These are phyloP conservation scores for Alternaria consortialis DNA, from an alignment of 2,329 filamentous ascomycete genomes.

Conservation along the genomic window DNA sequence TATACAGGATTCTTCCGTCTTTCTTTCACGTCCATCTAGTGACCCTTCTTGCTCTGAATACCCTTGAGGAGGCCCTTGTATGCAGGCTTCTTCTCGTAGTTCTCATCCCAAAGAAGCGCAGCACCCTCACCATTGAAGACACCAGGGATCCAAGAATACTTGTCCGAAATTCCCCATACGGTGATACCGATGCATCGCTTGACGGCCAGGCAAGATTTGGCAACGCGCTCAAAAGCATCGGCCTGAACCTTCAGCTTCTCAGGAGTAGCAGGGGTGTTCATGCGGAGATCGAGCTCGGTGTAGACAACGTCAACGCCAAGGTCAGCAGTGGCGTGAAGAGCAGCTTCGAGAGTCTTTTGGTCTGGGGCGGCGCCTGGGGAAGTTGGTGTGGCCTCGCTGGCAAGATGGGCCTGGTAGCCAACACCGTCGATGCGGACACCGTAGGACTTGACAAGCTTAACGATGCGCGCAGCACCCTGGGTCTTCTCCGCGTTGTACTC, in stretches of 20 bases:
- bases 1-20: neutral
- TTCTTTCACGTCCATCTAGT: neutral
- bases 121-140: constrained; percentile 51
- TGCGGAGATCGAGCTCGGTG: constrained; percentile 69
- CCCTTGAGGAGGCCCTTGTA: constrained; percentile 43
- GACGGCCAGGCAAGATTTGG: constrained; percentile 49
- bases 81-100: constrained; percentile 49
- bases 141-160: constrained; percentile 53
- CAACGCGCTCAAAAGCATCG: constrained; percentile 56
- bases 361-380: constrained; percentile 53
- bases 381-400: constrained; percentile 61
- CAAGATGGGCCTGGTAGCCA: constrained; percentile 69
- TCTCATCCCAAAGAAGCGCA: constrained; percentile 46
- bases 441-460: constrained; percentile 53
- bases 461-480: constrained; percentile 46
- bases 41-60: constrained; percentile 27
- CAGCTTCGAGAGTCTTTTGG: constrained; percentile 56
- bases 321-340: constrained; percentile 62
- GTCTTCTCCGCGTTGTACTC: constrained; percentile 62
- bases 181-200: constrained; percentile 53
- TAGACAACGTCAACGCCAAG: constrained; percentile 67
- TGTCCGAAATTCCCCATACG: constrained; percentile 59
- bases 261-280: constrained; percentile 57
- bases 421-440: constrained; percentile 66
- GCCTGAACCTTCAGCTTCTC: constrained; percentile 59